Evolutionary conservation across 139 green algal genomes (phyloP).

Genomic region (Edaphochlamys debaryana): DNA sequence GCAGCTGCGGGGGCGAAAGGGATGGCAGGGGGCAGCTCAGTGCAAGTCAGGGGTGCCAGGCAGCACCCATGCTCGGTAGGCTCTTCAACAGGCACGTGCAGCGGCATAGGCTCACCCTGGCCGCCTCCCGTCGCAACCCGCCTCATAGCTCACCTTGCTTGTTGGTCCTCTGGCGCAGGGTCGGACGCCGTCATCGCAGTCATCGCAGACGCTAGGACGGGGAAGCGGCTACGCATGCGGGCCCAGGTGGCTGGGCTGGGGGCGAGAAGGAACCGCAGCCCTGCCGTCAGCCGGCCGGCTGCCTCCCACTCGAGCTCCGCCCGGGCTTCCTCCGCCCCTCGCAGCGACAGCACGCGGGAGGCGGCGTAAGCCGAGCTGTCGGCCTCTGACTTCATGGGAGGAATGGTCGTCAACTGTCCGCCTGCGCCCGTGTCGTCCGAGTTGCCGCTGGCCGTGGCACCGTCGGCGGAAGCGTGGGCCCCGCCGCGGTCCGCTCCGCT

Average conservation of each 20-base stretch:
- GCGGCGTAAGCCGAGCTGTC: conserved; percentile 10
- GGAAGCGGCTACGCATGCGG: conserved; percentile 13
- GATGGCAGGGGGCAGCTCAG: background rate
- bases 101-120: too few relatives aligned
- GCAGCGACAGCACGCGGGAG: conserved; percentile 3
- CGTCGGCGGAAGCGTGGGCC: too few relatives aligned
- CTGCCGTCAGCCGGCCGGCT: background rate
- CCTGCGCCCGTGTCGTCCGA: background rate
- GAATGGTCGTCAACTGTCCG: conserved; percentile 17
- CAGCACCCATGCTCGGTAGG: too few relatives aligned
- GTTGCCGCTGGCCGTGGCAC: too few relatives aligned
- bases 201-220: conserved; percentile 19
- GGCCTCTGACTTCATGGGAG: conserved; percentile 30
- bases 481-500: background rate
- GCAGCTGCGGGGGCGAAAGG: conserved; percentile 9
- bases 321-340: conserved; percentile 5
- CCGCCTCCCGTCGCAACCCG: too few relatives aligned
- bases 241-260: conserved; percentile 20
- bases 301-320: conserved; percentile 6
- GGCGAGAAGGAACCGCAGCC: conserved; percentile 22
- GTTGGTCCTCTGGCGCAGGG: conserved; percentile 19
- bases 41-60: too few relatives aligned
- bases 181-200: conserved; percentile 8
- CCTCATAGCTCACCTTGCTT: conserved; percentile 32
- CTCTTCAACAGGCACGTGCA: too few relatives aligned